A percentile compares a stretch with the other conserved stretches of the same genome.
These are phyloP conservation scores for Alternaria tenuissima DNA, from an alignment of 2,329 filamentous ascomycete species.

Conservation along the genomic window DNA sequence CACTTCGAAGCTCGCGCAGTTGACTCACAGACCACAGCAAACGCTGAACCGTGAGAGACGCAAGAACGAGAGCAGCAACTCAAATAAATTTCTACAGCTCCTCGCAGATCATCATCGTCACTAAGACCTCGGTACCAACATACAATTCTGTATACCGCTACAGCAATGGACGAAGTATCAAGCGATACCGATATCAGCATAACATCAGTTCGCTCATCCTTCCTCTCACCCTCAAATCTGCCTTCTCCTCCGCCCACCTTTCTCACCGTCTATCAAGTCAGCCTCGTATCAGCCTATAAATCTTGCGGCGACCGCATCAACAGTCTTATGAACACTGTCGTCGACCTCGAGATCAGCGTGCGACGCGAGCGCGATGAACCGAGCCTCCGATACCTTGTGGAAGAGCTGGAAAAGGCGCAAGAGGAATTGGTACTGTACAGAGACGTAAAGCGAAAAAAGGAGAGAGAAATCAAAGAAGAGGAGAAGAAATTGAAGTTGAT, in stretches of 20 bases:
- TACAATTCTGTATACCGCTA: not conserved
- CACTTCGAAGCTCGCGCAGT: not conserved
- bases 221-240: not conserved
- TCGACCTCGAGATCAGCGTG: not conserved
- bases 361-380: constrained; percentile 13
- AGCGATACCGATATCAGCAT: not conserved
- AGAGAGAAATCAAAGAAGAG: not conserved
- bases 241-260: not conserved
- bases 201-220: not conserved
- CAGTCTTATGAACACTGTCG: constrained; percentile 5
- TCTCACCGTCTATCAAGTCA: constrained; percentile 2
- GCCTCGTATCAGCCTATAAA: not conserved
- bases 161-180: not conserved
- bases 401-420: not conserved
- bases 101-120: not conserved
- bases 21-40: not conserved
- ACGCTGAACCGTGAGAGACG: not conserved
- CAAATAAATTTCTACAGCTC: not conserved
- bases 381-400: not conserved
- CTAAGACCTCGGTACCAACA: not conserved
- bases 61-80: not conserved
- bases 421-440: not conserved
- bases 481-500: constrained; percentile 1
- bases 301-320: not conserved
- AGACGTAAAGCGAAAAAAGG: not conserved